phyloP scores from a whole-genome alignment of 2,329 filamentous ascomycete species.

The Pseudocercospora fuligena region DNA sequence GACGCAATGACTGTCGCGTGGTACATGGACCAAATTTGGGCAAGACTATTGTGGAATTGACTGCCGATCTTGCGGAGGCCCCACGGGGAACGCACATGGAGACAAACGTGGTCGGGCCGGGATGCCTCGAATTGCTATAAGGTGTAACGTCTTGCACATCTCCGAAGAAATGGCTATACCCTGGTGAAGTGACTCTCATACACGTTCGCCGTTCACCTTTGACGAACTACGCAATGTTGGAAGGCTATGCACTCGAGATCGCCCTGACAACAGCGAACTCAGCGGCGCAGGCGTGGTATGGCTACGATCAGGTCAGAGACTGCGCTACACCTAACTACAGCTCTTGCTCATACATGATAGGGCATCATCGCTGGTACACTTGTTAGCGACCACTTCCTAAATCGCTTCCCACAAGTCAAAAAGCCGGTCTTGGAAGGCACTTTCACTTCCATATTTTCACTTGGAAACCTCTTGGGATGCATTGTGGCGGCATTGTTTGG shows the following conservation, averaged over 20 bases:
- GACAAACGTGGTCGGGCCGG: conserved; percentile 4
- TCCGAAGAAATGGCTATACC: background rate
- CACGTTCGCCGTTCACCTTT: no score
- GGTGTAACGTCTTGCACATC: background rate
- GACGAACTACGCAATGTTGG: conserved; percentile 18
- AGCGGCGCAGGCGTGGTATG: conserved; percentile 29
- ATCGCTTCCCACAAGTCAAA: conserved; percentile 17
- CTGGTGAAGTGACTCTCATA: background rate
- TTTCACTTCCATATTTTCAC: conserved; percentile 22
- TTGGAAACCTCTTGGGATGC: conserved; percentile 21
- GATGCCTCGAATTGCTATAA: conserved; percentile 8
- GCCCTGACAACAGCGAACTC: conserved; percentile 32
- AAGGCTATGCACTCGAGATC: conserved; percentile 34
- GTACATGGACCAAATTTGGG: background rate
- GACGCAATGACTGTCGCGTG: conserved; percentile 3
- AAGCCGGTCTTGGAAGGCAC: conserved; percentile 19
- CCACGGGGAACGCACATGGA: background rate
- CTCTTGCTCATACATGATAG: background rate
- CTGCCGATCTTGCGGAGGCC: conserved; percentile 10
- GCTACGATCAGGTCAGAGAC: conserved; percentile 20
- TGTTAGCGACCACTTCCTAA: conserved; percentile 17
- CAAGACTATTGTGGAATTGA: background rate
- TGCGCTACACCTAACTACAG: background rate
- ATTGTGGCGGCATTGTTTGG: conserved; percentile 41
- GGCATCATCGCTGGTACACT: conserved; percentile 23